Percentiles rank a stretch among this genome's conserved stretches.
Conservation (phyloP, 805 yeast species). For the Hanseniaspora guilliermondii region DNA sequence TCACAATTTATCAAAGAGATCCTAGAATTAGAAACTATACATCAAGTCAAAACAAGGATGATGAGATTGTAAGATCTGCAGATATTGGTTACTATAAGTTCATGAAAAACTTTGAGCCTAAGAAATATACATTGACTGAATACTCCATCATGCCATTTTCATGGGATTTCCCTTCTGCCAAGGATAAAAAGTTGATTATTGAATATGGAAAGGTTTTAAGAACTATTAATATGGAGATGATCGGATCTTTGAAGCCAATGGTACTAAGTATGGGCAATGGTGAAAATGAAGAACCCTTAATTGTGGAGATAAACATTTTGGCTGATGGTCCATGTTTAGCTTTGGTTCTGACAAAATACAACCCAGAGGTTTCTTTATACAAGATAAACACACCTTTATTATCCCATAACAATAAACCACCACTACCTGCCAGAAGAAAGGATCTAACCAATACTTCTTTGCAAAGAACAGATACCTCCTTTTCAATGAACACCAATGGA, state of each 20-base stretch:
- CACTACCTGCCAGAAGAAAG: constrained; percentile 9
- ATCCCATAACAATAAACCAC: constrained; percentile 13
- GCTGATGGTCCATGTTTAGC: constrained; percentile 96
- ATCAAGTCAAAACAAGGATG: constrained; percentile 36
- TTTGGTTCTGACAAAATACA: constrained; percentile 69
- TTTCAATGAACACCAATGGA: background rate
- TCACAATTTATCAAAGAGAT: constrained; percentile 74
- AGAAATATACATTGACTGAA: constrained; percentile 71
- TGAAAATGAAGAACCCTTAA: constrained; percentile 28
- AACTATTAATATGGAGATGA: constrained; percentile 75
- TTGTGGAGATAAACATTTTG: constrained; percentile 79
- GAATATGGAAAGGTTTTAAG: constrained; percentile 64
- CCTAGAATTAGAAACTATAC: constrained; percentile 35
- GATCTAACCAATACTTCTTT: background rate
- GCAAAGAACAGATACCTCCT: background rate
- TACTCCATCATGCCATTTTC: constrained; percentile 95
- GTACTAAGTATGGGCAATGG: constrained; percentile 42
- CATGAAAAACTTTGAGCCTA: constrained; percentile 45
- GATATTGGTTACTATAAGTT: constrained; percentile 1
- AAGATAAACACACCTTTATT: constrained; percentile 29
- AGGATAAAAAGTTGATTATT: constrained; percentile 64
- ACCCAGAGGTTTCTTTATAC: constrained; percentile 64
- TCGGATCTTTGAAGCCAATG: constrained; percentile 83
- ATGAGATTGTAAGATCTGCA: constrained; percentile 39
- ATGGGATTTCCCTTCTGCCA: constrained; percentile 92